Percentiles rank a stretch among this genome's conserved stretches.
Conservation (phyloP, 2,329 filamentous ascomycete genomes). For the Hymenoscyphus linearis region DNA sequence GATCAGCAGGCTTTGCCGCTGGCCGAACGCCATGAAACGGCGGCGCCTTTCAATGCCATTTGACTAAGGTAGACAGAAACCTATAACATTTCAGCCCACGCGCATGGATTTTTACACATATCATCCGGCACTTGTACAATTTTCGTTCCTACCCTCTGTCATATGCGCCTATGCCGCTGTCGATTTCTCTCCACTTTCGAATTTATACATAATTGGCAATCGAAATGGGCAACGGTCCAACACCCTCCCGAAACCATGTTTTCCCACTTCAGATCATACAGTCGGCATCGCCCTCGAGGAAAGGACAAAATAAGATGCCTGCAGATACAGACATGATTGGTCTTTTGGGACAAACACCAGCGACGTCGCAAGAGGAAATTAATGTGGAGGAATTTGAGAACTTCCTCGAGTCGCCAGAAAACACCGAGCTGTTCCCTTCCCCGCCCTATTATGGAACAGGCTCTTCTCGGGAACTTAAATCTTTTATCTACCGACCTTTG, state of each 20-base stretch:
- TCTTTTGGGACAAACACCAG: slow-evolving; percentile 30
- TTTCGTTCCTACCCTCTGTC: neutral
- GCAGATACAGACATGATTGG: slow-evolving; percentile 28
- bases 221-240: neutral
- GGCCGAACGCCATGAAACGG: neutral
- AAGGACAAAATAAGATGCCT: neutral
- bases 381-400: slow-evolving; percentile 8
- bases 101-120: neutral
- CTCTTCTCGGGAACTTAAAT: slow-evolving; percentile 58
- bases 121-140: neutral
- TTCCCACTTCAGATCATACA: slow-evolving; percentile 1
- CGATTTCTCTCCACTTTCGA: neutral
- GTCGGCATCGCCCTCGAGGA: neutral
- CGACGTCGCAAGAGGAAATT: slow-evolving; percentile 12
- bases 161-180: neutral
- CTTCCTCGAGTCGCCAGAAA: slow-evolving; percentile 43
- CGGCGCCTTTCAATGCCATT: neutral
- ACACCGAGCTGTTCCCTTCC: slow-evolving; percentile 78
- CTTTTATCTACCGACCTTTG: slow-evolving; percentile 55
- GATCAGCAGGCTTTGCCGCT: neutral
- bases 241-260: neutral
- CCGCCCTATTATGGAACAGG: slow-evolving; percentile 77
- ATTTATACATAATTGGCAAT: neutral
- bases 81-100: neutral
- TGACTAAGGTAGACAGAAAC: neutral